Conservation (phyloP, 2,329 filamentous ascomycete species). For the Cladophialophora bantiana region DNA sequence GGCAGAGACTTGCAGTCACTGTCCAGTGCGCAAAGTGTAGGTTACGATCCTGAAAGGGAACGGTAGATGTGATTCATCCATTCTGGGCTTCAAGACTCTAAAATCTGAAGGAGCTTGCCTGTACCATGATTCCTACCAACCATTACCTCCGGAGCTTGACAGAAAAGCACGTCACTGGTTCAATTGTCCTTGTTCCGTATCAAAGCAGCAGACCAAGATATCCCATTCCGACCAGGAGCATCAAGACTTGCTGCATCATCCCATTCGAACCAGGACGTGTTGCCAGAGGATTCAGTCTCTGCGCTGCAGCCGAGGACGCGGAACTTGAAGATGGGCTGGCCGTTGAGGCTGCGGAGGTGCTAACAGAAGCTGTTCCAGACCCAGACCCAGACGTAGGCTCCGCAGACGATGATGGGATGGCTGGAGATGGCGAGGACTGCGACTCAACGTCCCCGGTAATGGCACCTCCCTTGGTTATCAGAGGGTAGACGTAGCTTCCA, state of each 20-base stretch:
- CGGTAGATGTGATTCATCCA: too few species aligned
- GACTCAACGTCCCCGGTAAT: not conserved
- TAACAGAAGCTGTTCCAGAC: not conserved
- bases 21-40: too few species aligned
- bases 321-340: not conserved
- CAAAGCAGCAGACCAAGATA: slow-evolving; percentile 2
- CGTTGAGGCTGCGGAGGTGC: not conserved
- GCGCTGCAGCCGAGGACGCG: not conserved
- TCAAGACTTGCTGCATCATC: not conserved
- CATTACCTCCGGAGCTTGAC: too few species aligned
- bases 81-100: not conserved
- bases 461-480: not conserved
- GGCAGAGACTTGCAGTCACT: too few species aligned
- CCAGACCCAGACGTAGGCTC: not conserved
- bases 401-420: not conserved
- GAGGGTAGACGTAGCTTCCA: not conserved
- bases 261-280: not conserved
- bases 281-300: not conserved
- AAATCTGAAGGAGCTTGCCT: not conserved
- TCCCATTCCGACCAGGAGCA: not conserved
- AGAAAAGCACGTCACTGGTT: not conserved
- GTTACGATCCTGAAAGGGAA: too few species aligned
- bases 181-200: not conserved
- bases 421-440: not conserved
- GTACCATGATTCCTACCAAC: too few species aligned